A percentile compares a stretch with the other conserved stretches of the same genome.
phyloP scores from a whole-genome alignment of 208 protist species.

The Leishmania tarentolae region DNA sequence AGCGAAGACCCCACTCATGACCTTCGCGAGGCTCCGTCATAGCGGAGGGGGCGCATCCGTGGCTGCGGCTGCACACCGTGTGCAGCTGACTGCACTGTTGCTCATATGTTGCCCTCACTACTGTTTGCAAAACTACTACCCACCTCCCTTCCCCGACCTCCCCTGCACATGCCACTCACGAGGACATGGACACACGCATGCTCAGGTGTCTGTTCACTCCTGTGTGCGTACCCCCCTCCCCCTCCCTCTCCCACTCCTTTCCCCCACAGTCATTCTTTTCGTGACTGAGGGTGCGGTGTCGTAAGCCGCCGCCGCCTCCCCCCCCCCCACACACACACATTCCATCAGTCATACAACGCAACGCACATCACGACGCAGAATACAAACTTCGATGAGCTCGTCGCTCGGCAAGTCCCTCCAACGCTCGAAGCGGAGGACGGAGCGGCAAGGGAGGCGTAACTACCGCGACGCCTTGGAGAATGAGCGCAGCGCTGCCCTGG shows the following conservation, averaged over 20 bases:
- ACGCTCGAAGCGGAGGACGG: slow-evolving; percentile 60
- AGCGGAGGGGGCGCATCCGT: not conserved
- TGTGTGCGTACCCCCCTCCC: not conserved
- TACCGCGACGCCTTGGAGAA: slow-evolving; percentile 55
- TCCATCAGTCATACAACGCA: too few relatives aligned
- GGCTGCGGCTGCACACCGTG: not conserved
- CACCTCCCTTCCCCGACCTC: not conserved
- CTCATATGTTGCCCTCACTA: not conserved
- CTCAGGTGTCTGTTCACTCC: not conserved
- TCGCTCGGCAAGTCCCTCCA: slow-evolving; percentile 80
- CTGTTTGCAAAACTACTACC: too few relatives aligned
- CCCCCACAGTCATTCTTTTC: not conserved
- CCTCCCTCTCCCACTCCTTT: not conserved
- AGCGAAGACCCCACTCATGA: not conserved
- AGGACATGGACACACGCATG: not conserved
- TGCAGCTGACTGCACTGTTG: not conserved
- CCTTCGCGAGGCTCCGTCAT: not conserved
- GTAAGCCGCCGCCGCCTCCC: not conserved
- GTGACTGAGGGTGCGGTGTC: not conserved
- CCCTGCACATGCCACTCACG: not conserved
- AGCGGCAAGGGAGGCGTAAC: slow-evolving; percentile 38
- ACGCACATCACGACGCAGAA: not conserved
- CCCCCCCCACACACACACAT: not conserved
- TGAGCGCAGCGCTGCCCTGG: slow-evolving; percentile 42
- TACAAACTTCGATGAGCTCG: slow-evolving; percentile 32